phyloP scores from a whole-genome alignment of 805 yeast species.

The Kluyveromyces dobzhanskii region DNA sequence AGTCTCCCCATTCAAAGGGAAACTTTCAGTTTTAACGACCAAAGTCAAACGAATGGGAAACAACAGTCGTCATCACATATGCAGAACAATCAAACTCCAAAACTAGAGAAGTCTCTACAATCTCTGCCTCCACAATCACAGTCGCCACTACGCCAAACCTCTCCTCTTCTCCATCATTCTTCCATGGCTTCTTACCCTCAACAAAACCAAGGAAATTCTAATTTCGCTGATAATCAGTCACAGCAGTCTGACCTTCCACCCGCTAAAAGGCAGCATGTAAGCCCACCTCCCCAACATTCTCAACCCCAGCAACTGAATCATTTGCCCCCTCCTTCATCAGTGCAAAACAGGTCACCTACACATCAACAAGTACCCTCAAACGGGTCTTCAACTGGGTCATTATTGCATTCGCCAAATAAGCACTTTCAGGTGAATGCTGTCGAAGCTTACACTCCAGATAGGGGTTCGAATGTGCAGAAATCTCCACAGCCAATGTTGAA shows the following conservation, averaged over 20 bases:
- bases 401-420: slow-evolving; percentile 32
- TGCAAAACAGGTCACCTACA: slow-evolving; percentile 8
- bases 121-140: background rate
- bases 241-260: slow-evolving; percentile 4
- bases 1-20: slow-evolving; percentile 32
- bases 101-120: background rate
- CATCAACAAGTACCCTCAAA: slow-evolving; percentile 7
- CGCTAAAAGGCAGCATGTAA: slow-evolving; percentile 1
- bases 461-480: slow-evolving; percentile 31
- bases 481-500: slow-evolving; percentile 5
- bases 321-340: slow-evolving; percentile 4
- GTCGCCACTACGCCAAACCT: background rate
- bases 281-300: slow-evolving; percentile 3
- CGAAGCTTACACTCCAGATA: slow-evolving; percentile 59
- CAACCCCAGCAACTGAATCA: slow-evolving; percentile 5
- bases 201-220: background rate
- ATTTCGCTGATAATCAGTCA: slow-evolving; percentile 3
- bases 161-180: background rate
- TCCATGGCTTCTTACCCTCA: background rate
- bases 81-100: background rate
- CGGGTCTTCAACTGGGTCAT: slow-evolving; percentile 7
- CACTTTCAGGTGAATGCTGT: slow-evolving; percentile 41
- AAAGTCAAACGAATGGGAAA: slow-evolving; percentile 11
- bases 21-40: slow-evolving; percentile 31
- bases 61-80: background rate